Base-by-base conservation (phyloP, 2,329 filamentous ascomycete species). In the Calonectria pseudoreteaudii region DNA sequence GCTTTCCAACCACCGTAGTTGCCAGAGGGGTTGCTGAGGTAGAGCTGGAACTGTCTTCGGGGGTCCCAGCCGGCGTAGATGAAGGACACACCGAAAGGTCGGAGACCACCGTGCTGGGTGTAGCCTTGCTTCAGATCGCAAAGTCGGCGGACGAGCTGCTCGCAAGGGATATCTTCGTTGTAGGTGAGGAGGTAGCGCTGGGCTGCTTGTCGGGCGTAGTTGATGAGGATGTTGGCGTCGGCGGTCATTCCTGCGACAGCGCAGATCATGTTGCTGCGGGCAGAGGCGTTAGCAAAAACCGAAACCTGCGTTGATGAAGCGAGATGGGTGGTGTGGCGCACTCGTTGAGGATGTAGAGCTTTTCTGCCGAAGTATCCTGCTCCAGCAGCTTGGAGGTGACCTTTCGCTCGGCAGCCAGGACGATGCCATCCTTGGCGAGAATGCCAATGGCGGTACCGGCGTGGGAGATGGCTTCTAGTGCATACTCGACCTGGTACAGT, bases 1-100 rank as follows among this genome's bases (percentile, higher is more conserved):
- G 97, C 97, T 89, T 99, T 99, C 97, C 97, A 99, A 71, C 97
- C 97, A 77, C 97, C 97, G 84, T 99, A 99, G 90, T 99, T 99
- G 81, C 97, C 97, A 76, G 95, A 98, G 18, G 97, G 97, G 87
- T 99, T 99, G 90, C 96, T 98, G 86, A 98, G 95, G 88, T 98
- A 99, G 76, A 99, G 92, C 89, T 99, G 97, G 90, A 99, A 99
- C 85, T 98, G 94, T 82, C 96, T 92, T 86, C 97, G 94, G 74
- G 95, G 95, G 84, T 99, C 97, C 91, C 96, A 99, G 74, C 97
- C 97, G 65, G 97, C 97, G 84, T 99, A 99, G 90, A 99, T 98
- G 91, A 99, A 98, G 62, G 96, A 98, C 62, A 99, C 97, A 86
- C 97, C 97, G 81, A 99, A 99, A 20, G 97, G 97, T 80, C 97